phyloP scores from a whole-genome alignment of 176 grass and related monocot species.

The Calamus simplicifolius region DNA sequence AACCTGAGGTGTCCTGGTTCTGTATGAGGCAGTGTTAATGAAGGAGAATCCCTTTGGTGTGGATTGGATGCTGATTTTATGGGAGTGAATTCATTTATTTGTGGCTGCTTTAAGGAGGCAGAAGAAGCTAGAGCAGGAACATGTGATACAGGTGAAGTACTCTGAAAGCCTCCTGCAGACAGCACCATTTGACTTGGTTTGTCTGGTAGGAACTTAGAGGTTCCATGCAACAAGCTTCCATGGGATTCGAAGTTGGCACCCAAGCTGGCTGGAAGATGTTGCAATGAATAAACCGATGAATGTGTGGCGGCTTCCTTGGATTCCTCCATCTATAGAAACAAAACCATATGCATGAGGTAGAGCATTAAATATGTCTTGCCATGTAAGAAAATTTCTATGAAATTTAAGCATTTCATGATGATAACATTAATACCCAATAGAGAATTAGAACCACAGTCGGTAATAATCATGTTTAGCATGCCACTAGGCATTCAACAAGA shows the following conservation, averaged over 20 bases:
- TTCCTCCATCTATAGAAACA: constrained; percentile 79
- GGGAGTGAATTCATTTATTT: constrained; percentile 39
- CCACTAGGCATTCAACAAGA: too few species aligned
- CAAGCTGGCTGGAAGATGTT: constrained; percentile 21
- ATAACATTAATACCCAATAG: too few species aligned
- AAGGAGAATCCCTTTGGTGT: constrained; percentile 3
- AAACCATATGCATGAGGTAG: not conserved
- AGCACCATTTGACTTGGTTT: constrained; percentile 12
- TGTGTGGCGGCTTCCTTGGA: constrained; percentile 59
- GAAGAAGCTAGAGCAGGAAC: constrained; percentile 29
- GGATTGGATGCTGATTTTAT: constrained; percentile 26
- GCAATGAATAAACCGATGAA: constrained; percentile 39
- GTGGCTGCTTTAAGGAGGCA: constrained; percentile 25
- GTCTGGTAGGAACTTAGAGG: constrained; percentile 28
- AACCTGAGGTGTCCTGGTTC: constrained; percentile 35
- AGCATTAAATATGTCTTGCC: too few species aligned
- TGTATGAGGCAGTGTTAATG: constrained; percentile 27
- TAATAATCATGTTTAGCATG: too few species aligned
- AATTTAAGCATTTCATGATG: too few species aligned
- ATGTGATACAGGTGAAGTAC: constrained; percentile 11
- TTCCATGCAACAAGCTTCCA: constrained; percentile 28
- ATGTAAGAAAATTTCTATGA: too few species aligned
- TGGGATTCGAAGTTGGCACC: constrained; percentile 32
- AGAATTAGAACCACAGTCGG: too few species aligned
- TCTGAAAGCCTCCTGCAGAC: constrained; percentile 31